phyloP scores from a whole-genome alignment of 352 stramenopile species.

The Globisporangium paroecandrum region DNA sequence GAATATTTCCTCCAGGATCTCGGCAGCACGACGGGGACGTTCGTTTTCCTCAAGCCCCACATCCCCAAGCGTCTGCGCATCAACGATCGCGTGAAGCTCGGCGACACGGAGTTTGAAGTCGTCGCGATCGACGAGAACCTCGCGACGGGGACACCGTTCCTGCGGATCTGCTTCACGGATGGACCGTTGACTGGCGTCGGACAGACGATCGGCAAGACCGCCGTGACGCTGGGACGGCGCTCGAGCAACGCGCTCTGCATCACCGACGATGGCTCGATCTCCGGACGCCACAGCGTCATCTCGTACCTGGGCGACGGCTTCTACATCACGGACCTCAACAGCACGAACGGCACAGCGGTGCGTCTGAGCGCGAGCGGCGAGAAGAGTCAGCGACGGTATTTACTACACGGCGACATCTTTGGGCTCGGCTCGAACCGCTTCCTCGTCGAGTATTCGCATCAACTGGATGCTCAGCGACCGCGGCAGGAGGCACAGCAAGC shows the following conservation, averaged over 20 bases:
- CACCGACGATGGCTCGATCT: slow-evolving; percentile 80
- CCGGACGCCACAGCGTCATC: slow-evolving; percentile 65
- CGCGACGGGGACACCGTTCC: slow-evolving; percentile 61
- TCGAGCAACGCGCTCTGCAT: slow-evolving; percentile 82
- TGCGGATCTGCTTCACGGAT: slow-evolving; percentile 77
- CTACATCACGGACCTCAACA: slow-evolving; percentile 82
- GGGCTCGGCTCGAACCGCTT: slow-evolving; percentile 83
- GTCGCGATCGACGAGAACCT: slow-evolving; percentile 67
- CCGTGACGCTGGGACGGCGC: slow-evolving; percentile 67
- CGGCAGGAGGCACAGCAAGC: background rate
- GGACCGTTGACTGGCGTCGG: slow-evolving; percentile 61
- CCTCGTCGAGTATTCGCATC: slow-evolving; percentile 76
- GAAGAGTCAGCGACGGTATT: slow-evolving; percentile 52
- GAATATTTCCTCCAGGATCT: slow-evolving; percentile 82
- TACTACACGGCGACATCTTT: slow-evolving; percentile 80
- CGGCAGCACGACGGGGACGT: slow-evolving; percentile 77
- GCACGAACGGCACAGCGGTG: slow-evolving; percentile 79
- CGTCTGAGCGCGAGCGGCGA: slow-evolving; percentile 62
- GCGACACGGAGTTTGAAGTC: slow-evolving; percentile 81
- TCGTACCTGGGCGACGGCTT: slow-evolving; percentile 74
- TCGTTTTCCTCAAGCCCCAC: slow-evolving; percentile 71
- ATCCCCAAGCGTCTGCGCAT: slow-evolving; percentile 66
- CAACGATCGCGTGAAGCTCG: slow-evolving; percentile 69
- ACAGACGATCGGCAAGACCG: slow-evolving; percentile 73
- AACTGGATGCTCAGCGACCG: slow-evolving; percentile 31